Evolutionary conservation across 345 rosid species (phyloP), one percentile per base, ranked within the genome.

Genomic region (Heritiera fomes): DNA sequence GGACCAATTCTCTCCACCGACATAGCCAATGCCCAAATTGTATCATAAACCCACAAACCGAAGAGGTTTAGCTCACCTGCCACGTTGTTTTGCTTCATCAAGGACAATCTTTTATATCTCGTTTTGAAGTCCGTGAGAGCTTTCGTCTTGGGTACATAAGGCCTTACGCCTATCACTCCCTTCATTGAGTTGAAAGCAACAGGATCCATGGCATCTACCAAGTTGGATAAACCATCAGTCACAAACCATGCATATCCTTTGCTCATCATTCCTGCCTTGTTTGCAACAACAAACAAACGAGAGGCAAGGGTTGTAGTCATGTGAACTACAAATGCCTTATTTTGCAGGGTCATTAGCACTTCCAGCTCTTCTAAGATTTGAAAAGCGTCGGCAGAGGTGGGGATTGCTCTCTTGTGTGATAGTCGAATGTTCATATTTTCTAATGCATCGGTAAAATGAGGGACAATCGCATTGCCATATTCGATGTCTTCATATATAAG

Each of bases 1-100:
- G 28, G 79, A 50, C 83, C 83, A 9, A 32, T 49, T 49, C 13
- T 82, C 87, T 69, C 77, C 52, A 8, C 81, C 80, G 70, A 79
- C 62, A 52, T 56, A 17, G 38, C 53, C 13, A 75, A 45, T 45
- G 56, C 56, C 55, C 20, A 45, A 28, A 61, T 65, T 40, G 45
- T 34, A 49, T 79, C 68, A 59, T 70, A 63, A 64, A 8, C 38
- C 46, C 64, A 9, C 32, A 59, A 15, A 34, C 75, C 77, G 20
- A 34, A 49, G 23, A 61, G 47, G 9, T 61, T 15, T 50, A 18
- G 8, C 34, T 77, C 45, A 13, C 47, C 52, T 49, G 32, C 74
- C 65, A 30, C 13, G 5, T 49, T 49, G 58, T 49, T 70, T 30
- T 28, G 58, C 40, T 45, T 47, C 43, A 49, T 49, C 43, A 30